Evolutionary conservation across 2,329 filamentous ascomycete genomes (phyloP).

Genomic region (Aspergillus neotritici): DNA sequence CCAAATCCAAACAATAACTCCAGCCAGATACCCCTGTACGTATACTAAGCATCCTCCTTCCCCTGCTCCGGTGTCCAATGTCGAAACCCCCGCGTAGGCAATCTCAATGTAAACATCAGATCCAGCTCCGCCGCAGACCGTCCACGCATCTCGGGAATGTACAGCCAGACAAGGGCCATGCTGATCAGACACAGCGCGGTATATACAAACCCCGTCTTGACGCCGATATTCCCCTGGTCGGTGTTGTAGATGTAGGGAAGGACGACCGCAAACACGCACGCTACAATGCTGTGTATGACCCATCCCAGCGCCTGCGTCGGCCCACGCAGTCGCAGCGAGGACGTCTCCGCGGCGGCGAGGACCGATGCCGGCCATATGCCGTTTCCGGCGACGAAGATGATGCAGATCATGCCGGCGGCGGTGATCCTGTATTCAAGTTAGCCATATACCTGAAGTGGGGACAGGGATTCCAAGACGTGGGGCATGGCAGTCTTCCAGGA

Average conservation of each 20-base stretch:
- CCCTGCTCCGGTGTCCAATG: no score
- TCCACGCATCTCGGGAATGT: neutral
- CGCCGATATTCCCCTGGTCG: neutral
- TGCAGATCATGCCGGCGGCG: no score
- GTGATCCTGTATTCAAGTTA: no score
- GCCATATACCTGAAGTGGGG: no score
- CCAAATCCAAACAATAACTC: no score
- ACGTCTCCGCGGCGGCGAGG: neutral
- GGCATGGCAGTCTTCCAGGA: no score
- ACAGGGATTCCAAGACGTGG: no score
- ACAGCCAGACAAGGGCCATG: neutral
- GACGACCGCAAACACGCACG: neutral
- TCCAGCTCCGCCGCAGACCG: neutral
- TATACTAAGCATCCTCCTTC: no score
- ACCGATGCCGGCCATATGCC: neutral
- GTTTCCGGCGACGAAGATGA: no score
- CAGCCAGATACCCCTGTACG: no score
- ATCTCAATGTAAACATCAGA: neutral
- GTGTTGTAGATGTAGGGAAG: slow-evolving; percentile 1
- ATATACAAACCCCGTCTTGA: slow-evolving; percentile 1
- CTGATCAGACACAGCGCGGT: neutral
- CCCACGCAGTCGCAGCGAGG: neutral
- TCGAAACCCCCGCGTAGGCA: no score
- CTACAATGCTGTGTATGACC: neutral
- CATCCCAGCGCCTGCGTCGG: no score